A percentile compares a stretch with the other conserved stretches of the same genome.
These are phyloP conservation scores for Avena atlantica DNA, from an alignment of 176 grass and related monocot species.

Conservation along the genomic window DNA sequence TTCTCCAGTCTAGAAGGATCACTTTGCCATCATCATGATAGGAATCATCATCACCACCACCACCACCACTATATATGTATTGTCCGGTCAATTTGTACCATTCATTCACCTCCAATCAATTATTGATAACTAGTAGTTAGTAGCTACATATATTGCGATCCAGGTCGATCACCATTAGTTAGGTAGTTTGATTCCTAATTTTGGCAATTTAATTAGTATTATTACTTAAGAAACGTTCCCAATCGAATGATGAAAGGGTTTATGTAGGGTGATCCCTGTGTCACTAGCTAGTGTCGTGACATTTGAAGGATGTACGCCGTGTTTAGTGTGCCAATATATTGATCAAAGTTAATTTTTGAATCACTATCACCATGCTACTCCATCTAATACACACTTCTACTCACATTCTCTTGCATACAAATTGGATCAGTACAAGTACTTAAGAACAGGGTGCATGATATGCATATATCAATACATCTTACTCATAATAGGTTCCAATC, in stretches of 20 bases:
- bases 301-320: not conserved
- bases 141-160: not conserved
- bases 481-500: too few species aligned
- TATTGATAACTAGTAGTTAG: not conserved
- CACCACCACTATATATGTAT: too few species aligned
- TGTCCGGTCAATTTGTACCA: not conserved
- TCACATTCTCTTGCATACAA: too few species aligned
- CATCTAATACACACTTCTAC: too few species aligned
- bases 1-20: slow-evolving; percentile 80
- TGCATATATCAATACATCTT: too few species aligned
- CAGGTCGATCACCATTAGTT: not conserved
- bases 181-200: not conserved
- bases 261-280: not conserved
- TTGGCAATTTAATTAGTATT: not conserved
- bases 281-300: not conserved
- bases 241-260: not conserved
- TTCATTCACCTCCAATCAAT: not conserved
- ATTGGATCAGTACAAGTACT: too few species aligned
- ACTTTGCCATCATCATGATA: not conserved
- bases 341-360: too few species aligned
- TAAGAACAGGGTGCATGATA: too few species aligned
- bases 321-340: not conserved
- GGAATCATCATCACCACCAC: not conserved
- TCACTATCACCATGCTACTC: too few species aligned
- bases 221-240: not conserved